These are phyloP conservation scores for Tetracladium marchalianum DNA, from an alignment of 495 filamentous ascomycete species.

Conservation along the genomic window DNA sequence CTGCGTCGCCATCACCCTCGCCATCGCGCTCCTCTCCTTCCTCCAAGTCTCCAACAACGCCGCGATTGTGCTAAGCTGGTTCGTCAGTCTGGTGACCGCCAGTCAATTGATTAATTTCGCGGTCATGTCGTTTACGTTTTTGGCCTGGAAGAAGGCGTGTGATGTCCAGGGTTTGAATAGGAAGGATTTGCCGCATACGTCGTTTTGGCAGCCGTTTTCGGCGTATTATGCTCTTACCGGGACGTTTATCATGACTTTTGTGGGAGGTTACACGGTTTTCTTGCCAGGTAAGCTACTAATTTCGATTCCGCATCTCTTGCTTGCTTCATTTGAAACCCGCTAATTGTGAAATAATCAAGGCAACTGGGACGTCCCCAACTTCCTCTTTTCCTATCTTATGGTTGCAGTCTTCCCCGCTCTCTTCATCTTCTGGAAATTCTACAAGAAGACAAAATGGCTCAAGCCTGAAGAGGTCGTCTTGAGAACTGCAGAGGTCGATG, in stretches of 20 bases:
- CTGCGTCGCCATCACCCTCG: constrained; percentile 50
- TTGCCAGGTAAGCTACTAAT: constrained; percentile 36
- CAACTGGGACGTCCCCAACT: constrained; percentile 58
- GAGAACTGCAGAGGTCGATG: constrained; percentile 45
- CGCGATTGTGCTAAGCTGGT: constrained; percentile 64
- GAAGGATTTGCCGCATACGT: constrained; percentile 54
- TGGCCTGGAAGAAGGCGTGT: constrained; percentile 60
- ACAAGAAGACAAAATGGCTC: constrained; percentile 50
- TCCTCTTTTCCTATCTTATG: constrained; percentile 70
- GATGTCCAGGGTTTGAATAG: constrained; percentile 59
- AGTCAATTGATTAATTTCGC: constrained; percentile 71
- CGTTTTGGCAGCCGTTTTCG: constrained; percentile 55
- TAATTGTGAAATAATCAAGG: too few relatives aligned
- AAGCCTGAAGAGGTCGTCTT: constrained; percentile 55
- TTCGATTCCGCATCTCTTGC: background rate
- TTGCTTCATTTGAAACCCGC: constrained; percentile 27
- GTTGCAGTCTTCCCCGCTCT: constrained; percentile 55
- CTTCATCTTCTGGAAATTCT: constrained; percentile 60
- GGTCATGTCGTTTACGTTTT: constrained; percentile 59
- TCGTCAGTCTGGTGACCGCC: constrained; percentile 60
- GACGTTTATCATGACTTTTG: constrained; percentile 55
- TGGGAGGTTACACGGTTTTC: constrained; percentile 70
- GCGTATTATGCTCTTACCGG: constrained; percentile 56
- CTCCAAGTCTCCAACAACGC: constrained; percentile 61
- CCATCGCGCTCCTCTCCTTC: constrained; percentile 58